A percentile compares a stretch with the other conserved stretches of the same genome.
phyloP scores from a whole-genome alignment of 2,329 filamentous ascomycete genomes.

The Fusarium fujikuroi region DNA sequence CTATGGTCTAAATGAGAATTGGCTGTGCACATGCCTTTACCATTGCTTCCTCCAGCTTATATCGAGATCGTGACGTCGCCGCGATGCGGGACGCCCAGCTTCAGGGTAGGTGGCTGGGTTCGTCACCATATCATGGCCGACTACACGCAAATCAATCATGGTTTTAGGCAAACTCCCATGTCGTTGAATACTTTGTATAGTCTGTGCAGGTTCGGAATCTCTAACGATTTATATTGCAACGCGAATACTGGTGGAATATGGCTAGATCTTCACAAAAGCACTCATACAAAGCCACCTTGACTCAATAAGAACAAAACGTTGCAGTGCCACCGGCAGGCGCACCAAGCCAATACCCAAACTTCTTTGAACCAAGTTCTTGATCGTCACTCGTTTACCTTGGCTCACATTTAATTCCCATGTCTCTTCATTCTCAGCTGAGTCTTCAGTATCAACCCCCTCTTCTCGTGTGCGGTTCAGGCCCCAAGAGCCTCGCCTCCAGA shows the following conservation, averaged over 20 bases:
- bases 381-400: not conserved
- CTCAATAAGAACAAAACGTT: no score
- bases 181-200: not conserved
- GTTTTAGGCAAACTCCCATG: not conserved
- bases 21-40: not conserved
- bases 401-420: rapidly evolving
- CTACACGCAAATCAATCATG: rapidly evolving
- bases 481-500: not conserved
- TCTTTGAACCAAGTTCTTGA: not conserved
- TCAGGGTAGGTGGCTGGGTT: not conserved
- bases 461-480: not conserved
- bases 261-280: rapidly evolving
- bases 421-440: not conserved
- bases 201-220: not conserved
- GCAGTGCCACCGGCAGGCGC: no score
- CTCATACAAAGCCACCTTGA: rapidly evolving
- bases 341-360: not conserved
- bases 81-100: not conserved
- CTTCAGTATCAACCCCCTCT: not conserved
- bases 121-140: no score
- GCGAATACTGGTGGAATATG: not conserved
- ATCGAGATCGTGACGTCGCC: not conserved
- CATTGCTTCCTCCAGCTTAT: not conserved
- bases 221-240: rapidly evolving
- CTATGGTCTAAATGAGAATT: not conserved